Evolutionary conservation across 176 grass and related monocot species (phyloP).

Genomic region (Thalia dealbata): DNA sequence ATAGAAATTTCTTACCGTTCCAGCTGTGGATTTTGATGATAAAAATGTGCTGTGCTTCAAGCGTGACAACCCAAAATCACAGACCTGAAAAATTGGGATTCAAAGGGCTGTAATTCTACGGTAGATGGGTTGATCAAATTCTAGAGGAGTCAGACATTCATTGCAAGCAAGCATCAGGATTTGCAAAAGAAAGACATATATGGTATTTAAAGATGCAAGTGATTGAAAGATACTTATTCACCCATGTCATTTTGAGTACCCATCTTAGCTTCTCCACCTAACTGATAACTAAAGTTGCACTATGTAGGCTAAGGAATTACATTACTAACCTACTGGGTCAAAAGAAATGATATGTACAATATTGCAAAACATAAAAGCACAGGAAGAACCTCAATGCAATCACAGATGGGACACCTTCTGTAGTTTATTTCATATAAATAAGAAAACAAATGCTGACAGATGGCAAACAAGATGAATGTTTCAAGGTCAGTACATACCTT

Average conservation of each 20-base stretch:
- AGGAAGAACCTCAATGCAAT: not conserved
- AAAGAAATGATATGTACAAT: no score
- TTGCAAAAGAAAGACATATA: not conserved
- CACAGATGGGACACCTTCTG: not conserved
- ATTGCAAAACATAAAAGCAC: not conserved
- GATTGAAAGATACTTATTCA: not conserved
- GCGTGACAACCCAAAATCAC: conserved; percentile 96
- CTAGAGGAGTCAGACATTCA: not conserved
- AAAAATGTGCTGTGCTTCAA: conserved; percentile 98
- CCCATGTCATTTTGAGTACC: not conserved
- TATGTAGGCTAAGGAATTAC: not conserved
- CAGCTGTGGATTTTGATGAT: conserved; percentile 97
- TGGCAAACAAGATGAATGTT: conserved; percentile 14
- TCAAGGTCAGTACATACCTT: conserved; percentile 54
- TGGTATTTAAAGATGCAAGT: not conserved
- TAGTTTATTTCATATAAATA: not conserved
- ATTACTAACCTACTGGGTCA: not conserved
- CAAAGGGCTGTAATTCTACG: not conserved
- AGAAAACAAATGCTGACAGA: conserved; percentile 9
- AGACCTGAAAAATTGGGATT: conserved; percentile 44
- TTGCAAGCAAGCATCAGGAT: not conserved
- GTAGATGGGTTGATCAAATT: not conserved
- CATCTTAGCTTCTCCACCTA: not conserved
- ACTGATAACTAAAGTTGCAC: not conserved
- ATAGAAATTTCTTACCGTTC: conserved; percentile 61